Evolutionary conservation across 2,329 filamentous ascomycete genomes (phyloP).

Genomic region (Xylariaceae sp.): DNA sequence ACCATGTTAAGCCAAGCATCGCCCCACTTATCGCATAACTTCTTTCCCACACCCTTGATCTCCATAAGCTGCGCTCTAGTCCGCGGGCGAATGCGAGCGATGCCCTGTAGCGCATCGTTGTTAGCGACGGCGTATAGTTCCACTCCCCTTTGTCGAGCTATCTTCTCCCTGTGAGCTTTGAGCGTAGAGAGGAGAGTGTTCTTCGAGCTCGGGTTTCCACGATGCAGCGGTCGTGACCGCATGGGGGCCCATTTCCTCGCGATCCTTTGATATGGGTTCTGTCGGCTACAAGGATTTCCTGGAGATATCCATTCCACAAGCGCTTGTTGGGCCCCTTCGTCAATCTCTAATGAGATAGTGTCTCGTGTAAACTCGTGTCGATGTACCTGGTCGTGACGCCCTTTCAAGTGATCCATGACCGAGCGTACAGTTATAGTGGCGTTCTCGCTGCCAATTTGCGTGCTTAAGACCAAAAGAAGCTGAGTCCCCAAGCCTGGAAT

Average conservation of each 20-base stretch:
- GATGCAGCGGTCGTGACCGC: not conserved
- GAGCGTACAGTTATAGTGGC: not conserved
- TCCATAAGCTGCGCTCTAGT: not conserved
- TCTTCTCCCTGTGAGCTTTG: not conserved
- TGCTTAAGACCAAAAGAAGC: not conserved
- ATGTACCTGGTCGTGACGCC: not conserved
- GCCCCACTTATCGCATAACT: constrained; percentile 1
- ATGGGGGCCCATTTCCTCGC: not conserved
- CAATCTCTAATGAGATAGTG: not conserved
- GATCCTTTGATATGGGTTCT: not conserved
- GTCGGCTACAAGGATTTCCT: not conserved
- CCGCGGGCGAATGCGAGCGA: not conserved
- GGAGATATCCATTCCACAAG: not conserved
- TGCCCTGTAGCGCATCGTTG: not conserved
- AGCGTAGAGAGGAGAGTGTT: not conserved
- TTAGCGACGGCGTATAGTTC: not conserved
- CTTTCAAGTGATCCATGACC: not conserved
- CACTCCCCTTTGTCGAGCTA: not conserved
- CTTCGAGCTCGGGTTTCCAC: not conserved
- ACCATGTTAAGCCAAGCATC: constrained; percentile 1
- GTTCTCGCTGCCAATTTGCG: not conserved
- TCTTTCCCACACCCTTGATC: not conserved
- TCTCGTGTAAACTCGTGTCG: not conserved
- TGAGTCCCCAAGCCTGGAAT: not conserved
- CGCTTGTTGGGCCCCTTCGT: not conserved